phyloP scores from a whole-genome alignment of 2,329 filamentous ascomycete genomes.

The Fusarium dimerum region DNA sequence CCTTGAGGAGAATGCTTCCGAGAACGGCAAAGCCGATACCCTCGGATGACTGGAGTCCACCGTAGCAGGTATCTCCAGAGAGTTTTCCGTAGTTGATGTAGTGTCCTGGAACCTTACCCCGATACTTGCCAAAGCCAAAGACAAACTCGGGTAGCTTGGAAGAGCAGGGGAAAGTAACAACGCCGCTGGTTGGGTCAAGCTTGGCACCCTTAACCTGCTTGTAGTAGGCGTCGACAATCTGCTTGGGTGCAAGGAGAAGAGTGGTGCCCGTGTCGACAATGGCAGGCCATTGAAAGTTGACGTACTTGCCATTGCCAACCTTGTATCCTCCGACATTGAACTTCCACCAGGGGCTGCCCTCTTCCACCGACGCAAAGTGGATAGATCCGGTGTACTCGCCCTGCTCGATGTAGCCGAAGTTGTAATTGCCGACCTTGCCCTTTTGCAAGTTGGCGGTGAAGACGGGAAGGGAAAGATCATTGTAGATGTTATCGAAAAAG shows the following conservation, averaged over 20 bases:
- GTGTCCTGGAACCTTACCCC: constrained; percentile 36
- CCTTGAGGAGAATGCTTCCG: constrained; percentile 44
- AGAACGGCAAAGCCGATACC: constrained; percentile 41
- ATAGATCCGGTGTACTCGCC: constrained; percentile 58
- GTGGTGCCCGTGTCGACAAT: constrained; percentile 75
- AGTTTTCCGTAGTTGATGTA: constrained; percentile 41
- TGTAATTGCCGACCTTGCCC: constrained; percentile 38
- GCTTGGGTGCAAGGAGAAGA: constrained; percentile 58
- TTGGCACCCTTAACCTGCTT: constrained; percentile 52
- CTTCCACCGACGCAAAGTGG: constrained; percentile 55
- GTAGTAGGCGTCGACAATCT: constrained; percentile 62
- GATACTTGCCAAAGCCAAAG: constrained; percentile 37
- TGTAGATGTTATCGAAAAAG: constrained; percentile 38
- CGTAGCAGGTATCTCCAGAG: constrained; percentile 34
- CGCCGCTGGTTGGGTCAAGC: constrained; percentile 47
- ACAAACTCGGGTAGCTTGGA: constrained; percentile 47
- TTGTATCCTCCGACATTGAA: constrained; percentile 58
- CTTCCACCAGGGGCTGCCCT: constrained; percentile 60
- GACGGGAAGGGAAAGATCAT: constrained; percentile 31
- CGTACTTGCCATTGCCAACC: constrained; percentile 41
- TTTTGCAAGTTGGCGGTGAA: constrained; percentile 40
- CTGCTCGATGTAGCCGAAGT: constrained; percentile 53
- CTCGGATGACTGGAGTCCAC: constrained; percentile 40
- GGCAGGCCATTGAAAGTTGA: constrained; percentile 41
- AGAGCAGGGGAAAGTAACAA: constrained; percentile 60